Evolutionary conservation across 768 basidiomycete species (phyloP).

Genomic region (Cyclocybe cylindracea): DNA sequence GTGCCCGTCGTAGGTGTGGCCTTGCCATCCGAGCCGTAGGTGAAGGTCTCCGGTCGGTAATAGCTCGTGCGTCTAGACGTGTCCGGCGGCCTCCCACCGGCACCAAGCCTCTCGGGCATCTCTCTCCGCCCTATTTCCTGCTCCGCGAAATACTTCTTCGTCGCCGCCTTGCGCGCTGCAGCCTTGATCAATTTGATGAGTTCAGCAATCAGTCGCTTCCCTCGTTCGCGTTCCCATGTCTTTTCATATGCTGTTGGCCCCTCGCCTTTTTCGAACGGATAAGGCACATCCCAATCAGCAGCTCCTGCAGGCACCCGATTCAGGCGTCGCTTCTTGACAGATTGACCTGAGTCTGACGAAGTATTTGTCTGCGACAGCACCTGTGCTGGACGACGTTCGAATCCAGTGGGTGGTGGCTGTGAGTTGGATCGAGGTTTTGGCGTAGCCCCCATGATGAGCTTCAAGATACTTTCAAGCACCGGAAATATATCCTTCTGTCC

Average conservation of each 20-base stretch:
- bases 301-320: slow-evolving; percentile 77
- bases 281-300: slow-evolving; percentile 81
- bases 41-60: slow-evolving; percentile 32
- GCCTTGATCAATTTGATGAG: slow-evolving; percentile 59
- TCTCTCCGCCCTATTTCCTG: slow-evolving; percentile 3
- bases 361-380: not conserved
- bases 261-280: slow-evolving; percentile 71
- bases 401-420: slow-evolving; percentile 14
- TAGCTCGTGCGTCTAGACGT: slow-evolving; percentile 18
- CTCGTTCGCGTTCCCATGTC: slow-evolving; percentile 67
- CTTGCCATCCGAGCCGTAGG: slow-evolving; percentile 21
- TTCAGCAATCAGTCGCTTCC: slow-evolving; percentile 61
- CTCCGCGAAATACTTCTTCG: slow-evolving; percentile 43
- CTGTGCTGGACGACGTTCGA: slow-evolving; percentile 6
- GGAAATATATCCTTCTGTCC: slow-evolving; percentile 69
- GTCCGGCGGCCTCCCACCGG: slow-evolving; percentile 1
- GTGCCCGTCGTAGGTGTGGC: slow-evolving; percentile 5
- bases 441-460: slow-evolving; percentile 45
- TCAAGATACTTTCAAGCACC: slow-evolving; percentile 61
- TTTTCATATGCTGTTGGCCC: slow-evolving; percentile 65
- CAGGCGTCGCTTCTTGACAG: slow-evolving; percentile 63
- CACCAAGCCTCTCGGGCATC: slow-evolving; percentile 1
- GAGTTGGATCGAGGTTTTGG: slow-evolving; percentile 5
- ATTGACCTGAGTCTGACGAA: slow-evolving; percentile 4
- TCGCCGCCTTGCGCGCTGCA: slow-evolving; percentile 62